Percentiles rank a stretch among this genome's conserved stretches.
These are phyloP conservation scores for Lipomyces starkeyi DNA, from an alignment of 805 yeast genomes.

Conservation along the genomic window DNA sequence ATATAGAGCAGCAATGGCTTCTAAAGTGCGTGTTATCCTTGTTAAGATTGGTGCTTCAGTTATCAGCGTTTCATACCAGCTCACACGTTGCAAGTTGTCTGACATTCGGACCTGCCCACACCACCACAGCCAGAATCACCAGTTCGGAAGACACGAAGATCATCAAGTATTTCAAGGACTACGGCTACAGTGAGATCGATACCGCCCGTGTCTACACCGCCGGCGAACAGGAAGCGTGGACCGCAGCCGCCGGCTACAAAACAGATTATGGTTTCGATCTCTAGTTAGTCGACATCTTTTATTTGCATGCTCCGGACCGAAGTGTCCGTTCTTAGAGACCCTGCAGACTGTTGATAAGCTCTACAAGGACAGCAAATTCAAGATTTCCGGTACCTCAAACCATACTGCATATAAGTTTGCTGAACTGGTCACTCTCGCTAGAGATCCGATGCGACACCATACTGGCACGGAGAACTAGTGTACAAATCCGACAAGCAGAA, in stretches of 20 bases:
- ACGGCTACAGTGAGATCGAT: conserved; percentile 41
- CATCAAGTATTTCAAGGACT: conserved; percentile 29
- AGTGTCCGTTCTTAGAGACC: conserved; percentile 40
- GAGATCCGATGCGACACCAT: conserved; percentile 37
- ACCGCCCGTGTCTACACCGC: conserved; percentile 42
- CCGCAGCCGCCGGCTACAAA: conserved; percentile 30
- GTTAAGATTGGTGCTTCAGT: background rate
- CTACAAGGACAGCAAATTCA: conserved; percentile 42
- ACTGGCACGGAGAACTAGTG: conserved; percentile 29
- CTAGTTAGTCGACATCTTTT: conserved; percentile 23
- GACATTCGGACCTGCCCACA: conserved; percentile 35
- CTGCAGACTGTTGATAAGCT: conserved; percentile 40
- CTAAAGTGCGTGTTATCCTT: conserved; percentile 6
- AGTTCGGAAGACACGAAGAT: conserved; percentile 23
- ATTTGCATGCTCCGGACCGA: conserved; percentile 42
- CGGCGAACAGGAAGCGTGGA: conserved; percentile 39
- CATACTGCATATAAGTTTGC: conserved; percentile 32
- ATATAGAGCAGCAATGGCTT: background rate
- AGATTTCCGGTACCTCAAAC: conserved; percentile 42
- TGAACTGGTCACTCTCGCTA: conserved; percentile 18
- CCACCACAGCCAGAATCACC: conserved; percentile 27
- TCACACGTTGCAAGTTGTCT: conserved; percentile 12
- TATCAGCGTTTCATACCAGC: background rate
- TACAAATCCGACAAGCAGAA: conserved; percentile 1
- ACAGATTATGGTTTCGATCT: conserved; percentile 25